Conservation (phyloP, 2,329 filamentous ascomycete genomes). For the Claviceps citrina region DNA sequence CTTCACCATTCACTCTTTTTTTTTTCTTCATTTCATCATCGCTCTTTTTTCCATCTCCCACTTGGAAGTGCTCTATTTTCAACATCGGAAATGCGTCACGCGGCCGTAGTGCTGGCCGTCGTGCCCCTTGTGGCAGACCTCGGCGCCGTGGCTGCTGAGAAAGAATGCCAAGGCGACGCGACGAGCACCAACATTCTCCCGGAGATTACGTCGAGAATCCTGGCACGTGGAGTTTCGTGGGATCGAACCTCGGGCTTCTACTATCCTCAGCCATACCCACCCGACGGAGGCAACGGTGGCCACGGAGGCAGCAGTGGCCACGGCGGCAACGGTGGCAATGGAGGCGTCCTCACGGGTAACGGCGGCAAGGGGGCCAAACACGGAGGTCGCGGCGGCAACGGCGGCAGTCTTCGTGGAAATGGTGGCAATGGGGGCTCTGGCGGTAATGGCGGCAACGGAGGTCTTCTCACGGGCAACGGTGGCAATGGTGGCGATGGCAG, state of each 20-base stretch:
- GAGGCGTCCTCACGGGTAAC: neutral
- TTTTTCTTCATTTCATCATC: too few species aligned
- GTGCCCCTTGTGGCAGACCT: conserved; percentile 2
- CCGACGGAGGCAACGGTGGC: neutral
- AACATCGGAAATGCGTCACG: too few species aligned
- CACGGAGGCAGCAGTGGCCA: neutral
- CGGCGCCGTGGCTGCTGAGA: neutral
- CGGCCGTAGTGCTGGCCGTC: neutral
- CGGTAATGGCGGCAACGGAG: neutral
- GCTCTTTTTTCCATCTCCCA: too few species aligned
- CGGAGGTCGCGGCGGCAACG: neutral
- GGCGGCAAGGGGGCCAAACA: neutral
- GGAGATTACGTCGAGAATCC: conserved; percentile 1
- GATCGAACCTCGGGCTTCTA: neutral
- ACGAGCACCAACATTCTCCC: conserved; percentile 2
- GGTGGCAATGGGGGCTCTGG: neutral
- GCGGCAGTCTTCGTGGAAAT: too few species aligned
- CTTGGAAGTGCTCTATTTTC: too few species aligned
- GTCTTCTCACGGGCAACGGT: neutral
- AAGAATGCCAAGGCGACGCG: neutral
- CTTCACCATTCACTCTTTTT: too few species aligned
- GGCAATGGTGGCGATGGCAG: neutral
- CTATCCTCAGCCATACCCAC: neutral
- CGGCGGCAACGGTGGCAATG: neutral
- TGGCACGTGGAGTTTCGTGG: conserved; percentile 1